phyloP scores from a whole-genome alignment of 2,329 filamentous ascomycete genomes.

The Alternaria sp. region DNA sequence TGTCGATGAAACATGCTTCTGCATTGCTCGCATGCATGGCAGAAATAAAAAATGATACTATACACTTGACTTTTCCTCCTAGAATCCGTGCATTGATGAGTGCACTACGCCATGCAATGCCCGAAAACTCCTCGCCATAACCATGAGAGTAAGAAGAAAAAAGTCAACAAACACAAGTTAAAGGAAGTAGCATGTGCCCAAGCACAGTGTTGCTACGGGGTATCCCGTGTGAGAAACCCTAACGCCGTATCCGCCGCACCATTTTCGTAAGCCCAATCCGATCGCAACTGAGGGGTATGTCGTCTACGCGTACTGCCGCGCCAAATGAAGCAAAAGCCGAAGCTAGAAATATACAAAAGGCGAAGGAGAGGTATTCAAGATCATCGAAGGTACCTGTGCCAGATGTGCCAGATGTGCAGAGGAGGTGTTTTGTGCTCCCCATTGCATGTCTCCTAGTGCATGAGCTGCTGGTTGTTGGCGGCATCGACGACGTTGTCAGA shows the following conservation, averaged over 20 bases:
- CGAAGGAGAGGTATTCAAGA: slow-evolving; percentile 9
- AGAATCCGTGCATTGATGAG: slow-evolving; percentile 18
- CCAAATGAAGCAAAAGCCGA: slow-evolving; percentile 33
- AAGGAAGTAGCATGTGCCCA: slow-evolving; percentile 23
- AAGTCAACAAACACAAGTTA: slow-evolving; percentile 26
- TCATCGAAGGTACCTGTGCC: slow-evolving; percentile 6
- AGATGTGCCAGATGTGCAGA: slow-evolving; percentile 1
- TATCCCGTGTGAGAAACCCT: slow-evolving; percentile 35
- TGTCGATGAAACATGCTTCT: slow-evolving; percentile 1
- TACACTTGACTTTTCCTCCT: slow-evolving; percentile 33
- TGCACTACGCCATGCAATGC: slow-evolving; percentile 35
- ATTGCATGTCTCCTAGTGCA: slow-evolving; percentile 32
- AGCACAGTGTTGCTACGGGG: slow-evolving; percentile 31
- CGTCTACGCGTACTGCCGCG: slow-evolving; percentile 23
- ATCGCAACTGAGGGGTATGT: slow-evolving; percentile 27
- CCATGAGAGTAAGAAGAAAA: slow-evolving; percentile 25
- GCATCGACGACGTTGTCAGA: slow-evolving; percentile 79
- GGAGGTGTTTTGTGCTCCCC: neutral
- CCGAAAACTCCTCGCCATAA: slow-evolving; percentile 37
- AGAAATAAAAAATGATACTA: slow-evolving; percentile 24
- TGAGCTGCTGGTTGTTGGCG: slow-evolving; percentile 45
- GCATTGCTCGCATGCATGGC: slow-evolving; percentile 9
- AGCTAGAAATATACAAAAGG: slow-evolving; percentile 31
- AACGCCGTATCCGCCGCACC: slow-evolving; percentile 33
- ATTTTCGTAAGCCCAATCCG: slow-evolving; percentile 23